phyloP scores from a whole-genome alignment of 2,329 filamentous ascomycete genomes.

The Diaporthe sp. region DNA sequence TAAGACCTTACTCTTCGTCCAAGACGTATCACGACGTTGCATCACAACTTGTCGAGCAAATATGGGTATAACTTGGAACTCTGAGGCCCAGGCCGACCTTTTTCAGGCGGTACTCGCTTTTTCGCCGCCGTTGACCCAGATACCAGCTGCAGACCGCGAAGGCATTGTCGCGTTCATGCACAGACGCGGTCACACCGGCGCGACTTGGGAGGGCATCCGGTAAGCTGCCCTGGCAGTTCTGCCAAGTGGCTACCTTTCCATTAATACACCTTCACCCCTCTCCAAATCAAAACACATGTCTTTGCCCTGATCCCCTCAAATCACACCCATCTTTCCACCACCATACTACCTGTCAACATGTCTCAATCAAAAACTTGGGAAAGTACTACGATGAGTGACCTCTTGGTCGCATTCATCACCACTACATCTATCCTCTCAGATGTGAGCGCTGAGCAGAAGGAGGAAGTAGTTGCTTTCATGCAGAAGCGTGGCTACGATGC shows the following conservation, averaged over 20 bases:
- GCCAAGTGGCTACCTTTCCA: not conserved
- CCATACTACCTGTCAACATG: not conserved
- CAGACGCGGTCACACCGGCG: constrained; percentile 39
- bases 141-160: constrained; percentile 38
- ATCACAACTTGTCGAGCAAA: constrained; percentile 20
- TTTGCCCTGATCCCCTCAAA: not conserved
- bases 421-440: constrained; percentile 3
- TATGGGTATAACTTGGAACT: constrained; percentile 48
- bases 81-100: constrained; percentile 45
- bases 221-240: constrained; percentile 31
- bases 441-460: not conserved
- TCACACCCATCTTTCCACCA: not conserved
- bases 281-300: not conserved
- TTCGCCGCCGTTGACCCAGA: constrained; percentile 11
- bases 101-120: constrained; percentile 44
- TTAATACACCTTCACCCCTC: not conserved
- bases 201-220: constrained; percentile 45
- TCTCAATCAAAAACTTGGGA: constrained; percentile 14
- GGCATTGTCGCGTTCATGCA: constrained; percentile 39
- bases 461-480: not conserved
- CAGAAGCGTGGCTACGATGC: not conserved
- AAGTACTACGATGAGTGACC: not conserved
- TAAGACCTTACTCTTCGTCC: not conserved
- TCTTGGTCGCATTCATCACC: not conserved
- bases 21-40: not conserved